These are phyloP conservation scores for Endocladia muricata DNA, from an alignment of 31 red algal genomes.

Conservation along the genomic window DNA sequence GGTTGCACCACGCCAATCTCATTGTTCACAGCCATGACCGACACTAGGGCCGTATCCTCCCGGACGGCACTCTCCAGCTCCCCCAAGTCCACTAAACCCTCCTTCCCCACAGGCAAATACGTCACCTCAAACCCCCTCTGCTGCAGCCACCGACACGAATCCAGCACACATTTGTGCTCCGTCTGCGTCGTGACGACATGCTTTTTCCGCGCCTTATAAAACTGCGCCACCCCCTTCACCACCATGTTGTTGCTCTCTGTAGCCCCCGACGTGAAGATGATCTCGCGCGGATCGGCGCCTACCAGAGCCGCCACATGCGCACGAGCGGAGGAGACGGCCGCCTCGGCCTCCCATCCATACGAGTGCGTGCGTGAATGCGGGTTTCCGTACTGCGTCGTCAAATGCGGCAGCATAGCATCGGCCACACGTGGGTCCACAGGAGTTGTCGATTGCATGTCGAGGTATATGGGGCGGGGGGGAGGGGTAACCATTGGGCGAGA, in stretches of 20 bases:
- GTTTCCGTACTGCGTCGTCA: conserved; percentile 71
- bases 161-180: conserved; percentile 98
- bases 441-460: conserved; percentile 94
- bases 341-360: conserved; percentile 94
- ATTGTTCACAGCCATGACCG: conserved; percentile 97
- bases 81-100: conserved; percentile 75
- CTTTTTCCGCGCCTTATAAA: conserved; percentile 78
- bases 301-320: conserved; percentile 73
- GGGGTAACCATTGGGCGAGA: background rate
- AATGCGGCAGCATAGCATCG: conserved; percentile 75
- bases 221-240: conserved; percentile 90
- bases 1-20: conserved; percentile 98
- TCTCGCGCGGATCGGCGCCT: conserved; percentile 85
- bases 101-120: conserved; percentile 84
- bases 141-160: conserved; percentile 91
- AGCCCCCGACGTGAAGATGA: conserved; percentile 97
- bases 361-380: conserved; percentile 92
- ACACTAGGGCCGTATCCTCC: conserved; percentile 80
- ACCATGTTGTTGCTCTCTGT: conserved; percentile 97
- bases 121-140: conserved; percentile 90
- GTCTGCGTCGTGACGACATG: conserved; percentile 95
- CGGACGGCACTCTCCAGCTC: conserved; percentile 68
- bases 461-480: conserved; percentile 66
- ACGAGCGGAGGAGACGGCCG: conserved; percentile 71
- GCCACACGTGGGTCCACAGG: conserved; percentile 93